Evolutionary conservation across 805 yeast genomes (phyloP).

Genomic region (Ogataea angusta): DNA sequence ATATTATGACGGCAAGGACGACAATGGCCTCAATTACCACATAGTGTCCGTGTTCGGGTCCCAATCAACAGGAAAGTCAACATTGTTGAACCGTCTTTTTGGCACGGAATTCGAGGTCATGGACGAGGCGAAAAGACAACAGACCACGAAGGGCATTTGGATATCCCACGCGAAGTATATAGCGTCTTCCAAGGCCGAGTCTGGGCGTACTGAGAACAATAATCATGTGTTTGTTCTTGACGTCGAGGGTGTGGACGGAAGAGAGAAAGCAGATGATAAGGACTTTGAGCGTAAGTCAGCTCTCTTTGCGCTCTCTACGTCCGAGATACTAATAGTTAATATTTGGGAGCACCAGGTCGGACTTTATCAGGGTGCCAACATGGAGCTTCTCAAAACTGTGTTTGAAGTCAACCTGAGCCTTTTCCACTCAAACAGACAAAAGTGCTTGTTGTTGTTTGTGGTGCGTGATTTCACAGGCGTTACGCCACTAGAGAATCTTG

Average conservation of each 20-base stretch:
- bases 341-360: conserved; percentile 98
- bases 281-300: conserved; percentile 98
- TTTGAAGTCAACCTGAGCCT: conserved; percentile 90
- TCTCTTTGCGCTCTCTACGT: conserved; percentile 86
- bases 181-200: conserved; percentile 20
- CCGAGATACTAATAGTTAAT: conserved; percentile 86
- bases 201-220: conserved; percentile 16
- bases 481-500: conserved; percentile 73
- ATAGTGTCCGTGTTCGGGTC: conserved; percentile 95
- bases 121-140: conserved; percentile 84
- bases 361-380: conserved; percentile 93
- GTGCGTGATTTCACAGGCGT: conserved; percentile 88
- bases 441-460: conserved; percentile 76
- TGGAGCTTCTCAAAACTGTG: conserved; percentile 93
- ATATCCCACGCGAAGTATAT: conserved; percentile 53
- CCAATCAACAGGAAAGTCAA: conserved; percentile 95
- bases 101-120: conserved; percentile 88
- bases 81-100: conserved; percentile 80
- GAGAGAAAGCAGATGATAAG: conserved; percentile 97
- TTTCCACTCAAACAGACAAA: conserved; percentile 59
- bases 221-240: conserved; percentile 73
- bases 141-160: conserved; percentile 88
- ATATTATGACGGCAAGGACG: conserved; percentile 28
- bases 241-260: conserved; percentile 98
- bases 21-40: conserved; percentile 73